Evolutionary conservation across 2,329 filamentous ascomycete species (phyloP), one percentile per base, ranked within the genome.

Genomic region (Pseudopyricularia javanii): DNA sequence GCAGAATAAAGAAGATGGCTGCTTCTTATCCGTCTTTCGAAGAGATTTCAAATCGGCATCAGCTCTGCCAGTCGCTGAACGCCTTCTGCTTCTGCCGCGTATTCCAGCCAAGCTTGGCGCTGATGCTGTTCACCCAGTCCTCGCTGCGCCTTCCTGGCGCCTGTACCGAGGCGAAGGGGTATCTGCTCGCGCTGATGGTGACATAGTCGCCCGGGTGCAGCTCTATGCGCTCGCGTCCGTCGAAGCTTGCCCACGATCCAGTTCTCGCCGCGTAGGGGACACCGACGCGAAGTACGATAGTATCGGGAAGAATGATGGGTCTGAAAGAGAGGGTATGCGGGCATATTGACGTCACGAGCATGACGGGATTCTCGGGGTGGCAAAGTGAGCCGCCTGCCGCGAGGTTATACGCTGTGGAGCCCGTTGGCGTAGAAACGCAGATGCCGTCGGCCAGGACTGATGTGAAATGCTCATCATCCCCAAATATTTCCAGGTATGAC

Each of bases 191-290:
- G 59, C 85, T 88, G 56, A 93, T 85, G 2, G 87, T 91, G 5
- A 91, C 86, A 64, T 93, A 93, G 68, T 93, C 88, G 15, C 88
- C 88, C 0, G 86, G 85, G 49, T 71, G 66, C 35, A 93, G 74
- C 70, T 93, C 87, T n/a, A 88, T 70, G 70, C 90, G 82, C 72
- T 96, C 89, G 56, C 90, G 80, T 2, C 93, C 93, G 67, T 98
- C 93, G 65, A 98, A 98, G 67, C 89, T 95, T n/a, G 91, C 93
- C 91, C 93, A 98, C 40, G 86, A 91, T 59, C 82, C 86, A 4
- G 89, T 90, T 50, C 93, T 77, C 8, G 91, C 88, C 66, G 94
- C 85, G 66, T 95, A 97, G 0, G 93, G 93, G n/a, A 97, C 91
- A 11, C 91, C 93, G 17, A 95, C 78, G 35, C 93, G 82, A 55